Evolutionary conservation across 2,329 filamentous ascomycete genomes (phyloP).

Genomic region (Acrocalymma vagum): DNA sequence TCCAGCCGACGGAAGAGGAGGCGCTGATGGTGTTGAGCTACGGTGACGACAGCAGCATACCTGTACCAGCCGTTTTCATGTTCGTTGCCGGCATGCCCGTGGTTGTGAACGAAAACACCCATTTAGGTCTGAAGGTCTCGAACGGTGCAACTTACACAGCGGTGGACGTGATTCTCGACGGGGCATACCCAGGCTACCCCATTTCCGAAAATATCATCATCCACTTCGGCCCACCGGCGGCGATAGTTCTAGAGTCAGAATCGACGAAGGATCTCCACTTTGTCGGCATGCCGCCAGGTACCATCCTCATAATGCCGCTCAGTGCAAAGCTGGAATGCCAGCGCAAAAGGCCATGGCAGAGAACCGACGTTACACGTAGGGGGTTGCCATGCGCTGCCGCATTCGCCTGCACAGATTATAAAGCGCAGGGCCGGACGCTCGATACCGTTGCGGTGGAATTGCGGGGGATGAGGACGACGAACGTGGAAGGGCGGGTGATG

Average conservation of each 20-base stretch:
- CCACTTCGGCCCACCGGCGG: constrained; percentile 5
- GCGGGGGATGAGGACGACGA: constrained; percentile 2
- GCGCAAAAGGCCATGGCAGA: constrained; percentile 8
- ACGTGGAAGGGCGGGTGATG: neutral
- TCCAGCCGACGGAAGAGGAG: constrained; percentile 12
- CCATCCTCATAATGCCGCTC: constrained; percentile 5
- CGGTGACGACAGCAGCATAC: constrained; percentile 9
- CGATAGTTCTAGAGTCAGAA: constrained; percentile 4
- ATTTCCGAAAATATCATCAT: constrained; percentile 5
- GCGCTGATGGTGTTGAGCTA: constrained; percentile 13
- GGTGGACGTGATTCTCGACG: constrained; percentile 6
- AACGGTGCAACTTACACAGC: constrained; percentile 9
- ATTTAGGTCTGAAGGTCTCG: constrained; percentile 12
- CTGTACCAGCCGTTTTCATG: constrained; percentile 8
- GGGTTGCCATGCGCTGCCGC: constrained; percentile 3
- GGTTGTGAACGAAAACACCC: constrained; percentile 9
- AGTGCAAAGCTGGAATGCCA: constrained; percentile 8
- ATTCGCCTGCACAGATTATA: constrained; percentile 5
- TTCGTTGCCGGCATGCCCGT: constrained; percentile 11
- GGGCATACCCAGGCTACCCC: constrained; percentile 8
- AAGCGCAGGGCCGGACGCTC: constrained; percentile 3
- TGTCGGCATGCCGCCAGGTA: constrained; percentile 4
- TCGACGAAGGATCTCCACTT: constrained; percentile 5
- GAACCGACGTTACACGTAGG: constrained; percentile 5
- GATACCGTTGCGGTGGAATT: constrained; percentile 2